These are phyloP conservation scores for Trichoderma asperelloides DNA, from an alignment of 495 filamentous ascomycete species.

Conservation along the genomic window DNA sequence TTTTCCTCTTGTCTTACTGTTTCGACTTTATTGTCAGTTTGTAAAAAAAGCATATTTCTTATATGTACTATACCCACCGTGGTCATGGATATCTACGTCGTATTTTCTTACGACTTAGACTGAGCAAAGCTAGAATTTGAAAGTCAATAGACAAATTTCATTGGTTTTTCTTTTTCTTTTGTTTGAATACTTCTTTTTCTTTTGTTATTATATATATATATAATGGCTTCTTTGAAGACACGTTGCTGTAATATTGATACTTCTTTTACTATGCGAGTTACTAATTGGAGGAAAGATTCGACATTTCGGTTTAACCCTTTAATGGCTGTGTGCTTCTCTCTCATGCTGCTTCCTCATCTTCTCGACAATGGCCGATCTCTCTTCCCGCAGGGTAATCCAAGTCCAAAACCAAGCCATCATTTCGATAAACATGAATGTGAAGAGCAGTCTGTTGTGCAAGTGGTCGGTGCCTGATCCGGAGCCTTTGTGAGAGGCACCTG, in stretches of 20 bases:
- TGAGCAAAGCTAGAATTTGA: conserved; percentile 2
- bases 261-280: background rate
- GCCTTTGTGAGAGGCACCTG: conserved; percentile 20
- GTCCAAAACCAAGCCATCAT: conserved; percentile 86
- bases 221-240: background rate
- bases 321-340: background rate
- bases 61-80: conserved; percentile 3
- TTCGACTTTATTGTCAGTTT: background rate
- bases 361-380: conserved; percentile 29
- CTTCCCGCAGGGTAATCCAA: conserved; percentile 45
- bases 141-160: background rate
- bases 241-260: background rate
- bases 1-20: background rate
- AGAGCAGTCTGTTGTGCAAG: conserved; percentile 70
- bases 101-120: background rate
- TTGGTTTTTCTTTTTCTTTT: background rate
- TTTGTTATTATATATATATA: background rate
- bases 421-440: conserved; percentile 78
- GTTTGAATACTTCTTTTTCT: background rate
- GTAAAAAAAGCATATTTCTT: background rate
- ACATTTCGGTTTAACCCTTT: background rate
- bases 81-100: conserved; percentile 2
- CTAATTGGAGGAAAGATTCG: background rate
- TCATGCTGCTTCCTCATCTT: conserved; percentile 6
- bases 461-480: conserved; percentile 41